Conservation (phyloP, 2,329 filamentous ascomycete species). For the Phialocephala subalpina region DNA sequence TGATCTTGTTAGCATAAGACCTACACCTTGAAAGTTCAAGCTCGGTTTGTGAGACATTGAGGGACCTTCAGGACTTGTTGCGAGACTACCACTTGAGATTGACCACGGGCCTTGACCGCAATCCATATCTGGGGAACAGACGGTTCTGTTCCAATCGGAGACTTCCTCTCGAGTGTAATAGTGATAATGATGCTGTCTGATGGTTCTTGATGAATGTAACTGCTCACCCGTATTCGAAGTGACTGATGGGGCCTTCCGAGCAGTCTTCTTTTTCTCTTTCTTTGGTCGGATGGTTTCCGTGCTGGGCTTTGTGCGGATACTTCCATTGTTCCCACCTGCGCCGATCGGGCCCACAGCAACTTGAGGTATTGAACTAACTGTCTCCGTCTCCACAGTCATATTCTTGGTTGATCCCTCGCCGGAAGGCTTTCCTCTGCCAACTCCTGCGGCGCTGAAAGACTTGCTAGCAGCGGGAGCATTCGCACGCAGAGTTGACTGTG, state of each 20-base stretch:
- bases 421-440: conserved; percentile 70
- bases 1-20: conserved; percentile 54
- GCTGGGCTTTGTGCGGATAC: conserved; percentile 85
- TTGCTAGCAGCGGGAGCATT: conserved; percentile 63
- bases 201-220: conserved; percentile 41
- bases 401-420: conserved; percentile 81
- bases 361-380: conserved; percentile 89
- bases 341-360: conserved; percentile 75
- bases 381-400: conserved; percentile 98
- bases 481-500: conserved; percentile 56
- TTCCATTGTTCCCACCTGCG: conserved; percentile 71
- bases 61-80: conserved; percentile 38
- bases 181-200: conserved; percentile 50
- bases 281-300: conserved; percentile 95
- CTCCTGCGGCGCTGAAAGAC: conserved; percentile 67
- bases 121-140: conserved; percentile 28
- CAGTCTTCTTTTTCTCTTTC: conserved; percentile 86
- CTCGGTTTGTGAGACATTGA: conserved; percentile 45
- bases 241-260: conserved; percentile 77
- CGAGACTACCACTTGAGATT: conserved; percentile 33
- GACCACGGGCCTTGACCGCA: conserved; percentile 41
- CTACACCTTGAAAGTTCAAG: conserved; percentile 49
- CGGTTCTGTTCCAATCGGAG: conserved; percentile 26
- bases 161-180: conserved; percentile 44
- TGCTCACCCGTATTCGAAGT: conserved; percentile 77